Evolutionary conservation across 176 grass and related monocot species (phyloP), one percentile per base, ranked within the genome.

Genomic region (Oryza glumipatula): DNA sequence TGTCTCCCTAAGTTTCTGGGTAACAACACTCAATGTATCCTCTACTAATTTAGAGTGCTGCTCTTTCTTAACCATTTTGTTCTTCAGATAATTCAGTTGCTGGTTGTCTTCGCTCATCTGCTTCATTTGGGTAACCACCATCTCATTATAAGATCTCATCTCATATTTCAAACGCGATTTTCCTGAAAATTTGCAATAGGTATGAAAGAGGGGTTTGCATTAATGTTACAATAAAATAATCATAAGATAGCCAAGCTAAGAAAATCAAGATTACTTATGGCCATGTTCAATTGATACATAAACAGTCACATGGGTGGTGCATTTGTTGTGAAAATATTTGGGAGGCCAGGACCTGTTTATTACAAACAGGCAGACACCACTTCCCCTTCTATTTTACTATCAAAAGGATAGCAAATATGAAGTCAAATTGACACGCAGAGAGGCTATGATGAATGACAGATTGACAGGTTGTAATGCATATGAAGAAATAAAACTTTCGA

Each of bases 21-120:
- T 79, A 38, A 94, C 1, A 56, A 82, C 81, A 44, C 68, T 83
- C 46, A 95, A 46, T 4, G 89, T 86, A 80, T 82, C 83, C 85
- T 96, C 84, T 8, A 99, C 90, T 82, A 7, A 81, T 89, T 99
- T 96, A 30, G 83, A 81, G n/a, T 1, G 71, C 61, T 90, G 79
- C 74, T 92, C 78, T 51, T 76, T 77, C 81, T 89, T 94, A 69
- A 88, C 91, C 45, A 92, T 67, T 56, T 86, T 94, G 65, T 90
- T 90, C 83, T 89, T 91, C 32, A 96, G 79, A 73, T 72, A 89
- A 80, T 88, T 70, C 14, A 99, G 77, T 22, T 89, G 71, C n/a
- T 99, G 93, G 66, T 95, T 98, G 16, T 98, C 93, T 80, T 95
- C 93, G 60, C 76, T 92, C 96, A 98, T 98, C 67, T 95, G 83